A percentile compares a stretch with the other conserved stretches of the same genome.
These are phyloP conservation scores for Ziziphus jujuba DNA, from an alignment of 306 rosid species.

Conservation along the genomic window DNA sequence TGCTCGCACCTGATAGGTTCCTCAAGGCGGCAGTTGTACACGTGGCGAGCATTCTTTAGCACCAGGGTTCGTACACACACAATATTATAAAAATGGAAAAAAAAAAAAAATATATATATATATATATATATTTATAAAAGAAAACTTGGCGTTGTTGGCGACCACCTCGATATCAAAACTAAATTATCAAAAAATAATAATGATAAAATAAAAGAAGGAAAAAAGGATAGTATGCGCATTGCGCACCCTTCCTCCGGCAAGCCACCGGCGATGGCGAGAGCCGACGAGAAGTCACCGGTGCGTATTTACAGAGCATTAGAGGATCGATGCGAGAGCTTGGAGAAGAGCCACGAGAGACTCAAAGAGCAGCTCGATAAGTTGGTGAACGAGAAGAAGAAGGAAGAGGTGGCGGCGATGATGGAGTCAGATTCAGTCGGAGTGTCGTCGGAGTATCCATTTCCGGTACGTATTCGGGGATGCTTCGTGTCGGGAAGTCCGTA, in stretches of 20 bases:
- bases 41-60: constrained; percentile 31
- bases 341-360: constrained; percentile 47
- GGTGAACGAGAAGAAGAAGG: constrained; percentile 19
- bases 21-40: not conserved
- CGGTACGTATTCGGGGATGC: constrained; percentile 30
- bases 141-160: not conserved
- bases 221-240: constrained; percentile 27
- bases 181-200: not conserved
- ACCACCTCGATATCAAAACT: not conserved
- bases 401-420: not conserved
- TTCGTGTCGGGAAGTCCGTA: constrained; percentile 43
- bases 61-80: constrained; percentile 5
- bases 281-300: constrained; percentile 11
- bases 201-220: too few species aligned
- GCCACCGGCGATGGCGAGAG: constrained; percentile 40
- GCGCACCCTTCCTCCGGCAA: constrained; percentile 26
- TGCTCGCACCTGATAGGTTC: constrained; percentile 23
- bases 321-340: constrained; percentile 55
- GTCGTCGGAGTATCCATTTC: constrained; percentile 12
- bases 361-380: constrained; percentile 42
- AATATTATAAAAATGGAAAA: not conserved
- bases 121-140: not conserved
- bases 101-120: too few species aligned
- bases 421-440: not conserved
- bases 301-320: constrained; percentile 22